A percentile compares a stretch with the other conserved stretches of the same genome.
phyloP scores from a whole-genome alignment of 169 alveolate genomes.

The Eimeria praecox region DNA sequence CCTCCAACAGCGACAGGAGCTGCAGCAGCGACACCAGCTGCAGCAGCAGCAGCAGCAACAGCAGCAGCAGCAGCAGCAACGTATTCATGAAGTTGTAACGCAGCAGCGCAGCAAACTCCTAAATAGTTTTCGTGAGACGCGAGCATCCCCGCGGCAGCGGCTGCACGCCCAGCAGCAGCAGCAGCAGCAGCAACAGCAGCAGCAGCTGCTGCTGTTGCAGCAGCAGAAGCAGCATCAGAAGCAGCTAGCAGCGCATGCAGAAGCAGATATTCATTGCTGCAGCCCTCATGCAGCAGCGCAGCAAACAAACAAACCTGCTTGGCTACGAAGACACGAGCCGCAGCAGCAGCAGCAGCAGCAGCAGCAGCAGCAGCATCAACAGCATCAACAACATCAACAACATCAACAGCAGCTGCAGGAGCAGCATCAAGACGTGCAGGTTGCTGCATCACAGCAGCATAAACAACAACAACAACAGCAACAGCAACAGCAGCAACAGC shows the following conservation, averaged over 20 bases:
- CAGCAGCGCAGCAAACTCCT: constrained; percentile 39
- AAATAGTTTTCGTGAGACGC: neutral
- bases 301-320: constrained; percentile 23
- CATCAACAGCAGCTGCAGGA: constrained; percentile 46
- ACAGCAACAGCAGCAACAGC: constrained; percentile 22
- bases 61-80: constrained; percentile 39
- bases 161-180: constrained; percentile 23
- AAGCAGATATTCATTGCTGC: neutral
- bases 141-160: constrained; percentile 37
- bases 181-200: constrained; percentile 42
- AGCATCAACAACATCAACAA: neutral
- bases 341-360: too few species aligned
- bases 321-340: constrained; percentile 36
- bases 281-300: constrained; percentile 33
- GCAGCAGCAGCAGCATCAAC: too few species aligned
- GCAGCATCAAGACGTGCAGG: constrained; percentile 1
- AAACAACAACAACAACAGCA: neutral
- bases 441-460: neutral
- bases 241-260: too few species aligned
- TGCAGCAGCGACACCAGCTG: constrained; percentile 9
- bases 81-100: neutral
- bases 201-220: constrained; percentile 45
- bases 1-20: constrained; percentile 14
- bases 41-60: constrained; percentile 36
- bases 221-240: constrained; percentile 25